Base-by-base conservation (phyloP, 257 asterid genomes). In the Solanum habrochaites region DNA sequence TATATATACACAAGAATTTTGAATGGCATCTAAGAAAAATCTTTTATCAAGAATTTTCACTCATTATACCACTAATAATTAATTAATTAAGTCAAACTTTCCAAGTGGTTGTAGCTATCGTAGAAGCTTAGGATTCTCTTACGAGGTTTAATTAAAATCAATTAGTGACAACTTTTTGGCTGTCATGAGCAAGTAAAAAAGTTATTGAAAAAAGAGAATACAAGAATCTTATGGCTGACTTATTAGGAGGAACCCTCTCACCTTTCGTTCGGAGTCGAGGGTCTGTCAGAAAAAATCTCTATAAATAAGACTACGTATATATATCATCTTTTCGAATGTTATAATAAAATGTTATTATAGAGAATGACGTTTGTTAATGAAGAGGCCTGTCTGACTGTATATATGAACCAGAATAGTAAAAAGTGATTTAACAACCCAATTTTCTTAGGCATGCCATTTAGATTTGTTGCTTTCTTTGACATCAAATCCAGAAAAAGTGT, bases 101-200 rank as follows among this genome's bases (percentile, higher is more conserved):
- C 69, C 20, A 81, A 81, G 69, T 81, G 85, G 29, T 81, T 47
- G 85, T 81, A 81, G 29, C 69, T 81, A 81, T 81, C 85, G 11
- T 10, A 47, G 69, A 81, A 81, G 69, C 85, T 81, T 81, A 29
- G 85, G 85, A 81, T 81, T 31, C 85, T 81, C 69, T 81, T 49
- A 49, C 85, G 69, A 81, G 69, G 85, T 81, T 81, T 29, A 81
- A 29, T 81, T 81, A 49, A 81, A 47, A 47, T 81, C 85, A 81
- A 49, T 49, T 49, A 29, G 69, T 81, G 69, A 81, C 85, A 81
- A 81, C 85, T 81, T 81, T 78, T 49, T 81, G 85, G 85, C 69
- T 81, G 69, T 81, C 83, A 81, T 49, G 39, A 81, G 27, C 11
- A 49, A 47, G n/a, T 5, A 11, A 49, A 78, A 81, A 81, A 43